Conservation (phyloP, 192 early-diverging fungal genomes). For the Mortierella antarctica region DNA sequence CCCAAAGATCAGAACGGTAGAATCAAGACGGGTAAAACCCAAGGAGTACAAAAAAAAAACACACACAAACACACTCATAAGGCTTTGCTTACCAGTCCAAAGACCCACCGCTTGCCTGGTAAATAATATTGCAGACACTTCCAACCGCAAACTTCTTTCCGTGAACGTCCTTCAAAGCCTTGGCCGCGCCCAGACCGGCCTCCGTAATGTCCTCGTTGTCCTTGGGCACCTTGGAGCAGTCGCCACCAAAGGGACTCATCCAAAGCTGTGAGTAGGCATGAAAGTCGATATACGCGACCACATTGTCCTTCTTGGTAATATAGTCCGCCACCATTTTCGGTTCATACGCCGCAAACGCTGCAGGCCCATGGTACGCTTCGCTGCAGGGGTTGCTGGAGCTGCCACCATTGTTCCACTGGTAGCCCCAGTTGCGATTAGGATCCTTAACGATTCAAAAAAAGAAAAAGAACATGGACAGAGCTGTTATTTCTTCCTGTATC, state of each 20-base stretch:
- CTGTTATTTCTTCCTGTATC: not conserved
- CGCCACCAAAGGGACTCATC: constrained; percentile 72
- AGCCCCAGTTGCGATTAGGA: constrained; percentile 72
- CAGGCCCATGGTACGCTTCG: constrained; percentile 65
- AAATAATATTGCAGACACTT: constrained; percentile 70
- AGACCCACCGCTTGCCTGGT: constrained; percentile 65
- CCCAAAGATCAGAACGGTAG: not conserved
- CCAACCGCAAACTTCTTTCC: constrained; percentile 67
- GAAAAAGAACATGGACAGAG: not conserved
- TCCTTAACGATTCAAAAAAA: constrained; percentile 33
- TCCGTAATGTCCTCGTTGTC: constrained; percentile 58
- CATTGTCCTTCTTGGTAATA: constrained; percentile 48
- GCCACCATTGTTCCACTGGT: constrained; percentile 64
- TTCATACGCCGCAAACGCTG: constrained; percentile 64
- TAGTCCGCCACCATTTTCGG: constrained; percentile 63
- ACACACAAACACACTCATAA: not conserved
- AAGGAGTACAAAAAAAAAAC: not conserved
- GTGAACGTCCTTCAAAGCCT: constrained; percentile 67
- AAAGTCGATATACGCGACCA: constrained; percentile 67
- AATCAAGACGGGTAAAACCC: not conserved
- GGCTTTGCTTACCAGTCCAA: constrained; percentile 59
- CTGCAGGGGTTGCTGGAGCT: constrained; percentile 68
- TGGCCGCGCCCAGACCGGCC: constrained; percentile 57
- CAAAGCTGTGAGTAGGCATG: constrained; percentile 70
- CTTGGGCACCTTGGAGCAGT: constrained; percentile 62